phyloP scores from a whole-genome alignment of 2,329 filamentous ascomycete species.

The Akanthomyces lecanii region DNA sequence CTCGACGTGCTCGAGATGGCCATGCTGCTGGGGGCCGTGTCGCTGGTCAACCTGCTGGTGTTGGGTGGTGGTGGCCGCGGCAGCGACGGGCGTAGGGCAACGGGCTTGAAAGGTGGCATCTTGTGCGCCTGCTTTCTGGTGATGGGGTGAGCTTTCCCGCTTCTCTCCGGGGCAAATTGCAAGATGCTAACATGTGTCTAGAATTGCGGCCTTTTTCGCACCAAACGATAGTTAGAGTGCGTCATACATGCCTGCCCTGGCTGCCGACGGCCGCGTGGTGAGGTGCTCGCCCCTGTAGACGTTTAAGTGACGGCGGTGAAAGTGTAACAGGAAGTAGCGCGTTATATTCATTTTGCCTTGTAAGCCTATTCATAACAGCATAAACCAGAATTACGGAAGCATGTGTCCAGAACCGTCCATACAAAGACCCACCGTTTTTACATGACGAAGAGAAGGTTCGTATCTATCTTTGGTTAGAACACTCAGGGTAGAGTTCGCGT shows the following conservation, averaged over 20 bases:
- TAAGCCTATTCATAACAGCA: slow-evolving; percentile 1
- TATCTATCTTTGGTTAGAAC: slow-evolving; percentile 43
- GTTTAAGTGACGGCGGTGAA: not conserved
- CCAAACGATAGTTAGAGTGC: not conserved
- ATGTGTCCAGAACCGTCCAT: not conserved
- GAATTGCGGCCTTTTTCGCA: slow-evolving; percentile 2
- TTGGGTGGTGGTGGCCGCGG: not conserved
- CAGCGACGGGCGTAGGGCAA: slow-evolving; percentile 53
- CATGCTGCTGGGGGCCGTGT: slow-evolving; percentile 63
- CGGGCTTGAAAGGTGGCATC: slow-evolving; percentile 49
- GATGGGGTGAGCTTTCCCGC: slow-evolving; percentile 33
- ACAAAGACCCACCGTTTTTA: slow-evolving; percentile 27
- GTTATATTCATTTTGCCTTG: slow-evolving; percentile 9
- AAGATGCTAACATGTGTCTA: not conserved
- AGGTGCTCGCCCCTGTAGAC: not conserved
- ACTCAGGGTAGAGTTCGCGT: not conserved
- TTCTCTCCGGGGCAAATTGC: fast-evolving
- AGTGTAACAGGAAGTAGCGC: not conserved
- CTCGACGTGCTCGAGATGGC: slow-evolving; percentile 75
- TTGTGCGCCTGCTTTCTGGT: slow-evolving; percentile 52
- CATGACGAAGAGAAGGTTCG: slow-evolving; percentile 65
- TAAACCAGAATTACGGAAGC: not conserved
- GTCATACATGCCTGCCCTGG: not conserved
- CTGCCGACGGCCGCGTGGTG: not conserved
- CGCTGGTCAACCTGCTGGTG: slow-evolving; percentile 73